Percentiles rank a stretch among this genome's conserved stretches.
These are phyloP conservation scores for Geotrichum histeridarum DNA, from an alignment of 1,139 yeast species.

Conservation along the genomic window DNA sequence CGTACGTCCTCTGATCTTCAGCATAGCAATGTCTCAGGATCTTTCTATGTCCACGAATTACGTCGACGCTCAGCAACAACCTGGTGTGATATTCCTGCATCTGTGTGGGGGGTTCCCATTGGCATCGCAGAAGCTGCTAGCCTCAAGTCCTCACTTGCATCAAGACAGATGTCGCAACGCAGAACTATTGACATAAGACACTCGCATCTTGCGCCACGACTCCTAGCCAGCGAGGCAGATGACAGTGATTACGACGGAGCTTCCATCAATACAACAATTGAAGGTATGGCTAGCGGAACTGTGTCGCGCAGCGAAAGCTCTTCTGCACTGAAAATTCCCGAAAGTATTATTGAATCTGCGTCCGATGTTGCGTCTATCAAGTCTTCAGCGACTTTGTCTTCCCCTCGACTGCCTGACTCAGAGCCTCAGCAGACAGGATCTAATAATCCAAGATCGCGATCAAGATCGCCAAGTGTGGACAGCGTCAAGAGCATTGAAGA, in stretches of 20 bases:
- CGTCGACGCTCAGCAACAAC: constrained; percentile 52
- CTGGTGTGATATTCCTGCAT: constrained; percentile 48
- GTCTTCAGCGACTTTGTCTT: constrained; percentile 9
- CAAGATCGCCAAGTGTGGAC: constrained; percentile 20
- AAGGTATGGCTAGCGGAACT: constrained; percentile 14
- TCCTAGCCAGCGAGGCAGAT: constrained; percentile 73
- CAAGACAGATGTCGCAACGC: background rate
- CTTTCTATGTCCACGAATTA: constrained; percentile 51
- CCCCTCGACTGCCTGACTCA: background rate
- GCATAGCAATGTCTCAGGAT: constrained; percentile 31
- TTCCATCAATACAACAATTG: constrained; percentile 12
- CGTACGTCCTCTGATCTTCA: constrained; percentile 11
- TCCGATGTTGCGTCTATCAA: constrained; percentile 1
- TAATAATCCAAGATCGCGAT: background rate
- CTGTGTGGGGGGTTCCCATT: constrained; percentile 59
- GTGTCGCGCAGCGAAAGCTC: constrained; percentile 66
- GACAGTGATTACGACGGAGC: constrained; percentile 38
- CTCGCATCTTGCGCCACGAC: constrained; percentile 65
- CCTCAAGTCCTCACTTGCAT: background rate
- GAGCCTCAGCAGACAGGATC: background rate
- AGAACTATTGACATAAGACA: constrained; percentile 46
- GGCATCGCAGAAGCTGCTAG: constrained; percentile 47
- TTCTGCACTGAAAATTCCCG: constrained; percentile 59
- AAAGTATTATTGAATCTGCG: constrained; percentile 49
- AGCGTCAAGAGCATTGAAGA: constrained; percentile 38